phyloP scores from a whole-genome alignment of 148 eudicot genomes.

The Drosera capensis region DNA sequence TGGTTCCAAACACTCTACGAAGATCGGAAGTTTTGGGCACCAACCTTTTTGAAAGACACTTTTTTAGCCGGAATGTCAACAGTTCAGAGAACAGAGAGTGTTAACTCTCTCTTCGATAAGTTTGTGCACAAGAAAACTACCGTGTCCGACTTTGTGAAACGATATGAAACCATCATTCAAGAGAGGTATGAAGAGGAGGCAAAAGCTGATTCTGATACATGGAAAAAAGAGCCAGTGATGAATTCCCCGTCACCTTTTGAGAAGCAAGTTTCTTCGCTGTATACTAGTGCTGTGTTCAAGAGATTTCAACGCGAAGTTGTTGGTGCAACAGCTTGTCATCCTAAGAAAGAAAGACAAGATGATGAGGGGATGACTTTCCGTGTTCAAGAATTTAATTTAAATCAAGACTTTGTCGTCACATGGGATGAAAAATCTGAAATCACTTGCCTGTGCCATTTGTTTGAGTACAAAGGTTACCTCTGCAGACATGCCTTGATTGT shows the following conservation, averaged over 20 bases:
- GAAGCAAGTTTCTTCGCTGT: constrained; percentile 61
- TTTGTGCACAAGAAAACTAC: constrained; percentile 83
- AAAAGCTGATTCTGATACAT: constrained; percentile 78
- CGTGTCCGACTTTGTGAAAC: constrained; percentile 66
- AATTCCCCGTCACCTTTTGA: constrained; percentile 97
- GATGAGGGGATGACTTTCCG: constrained; percentile 37
- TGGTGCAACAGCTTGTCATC: constrained; percentile 86
- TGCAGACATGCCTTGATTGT: constrained; percentile 94
- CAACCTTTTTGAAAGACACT: constrained; percentile 48
- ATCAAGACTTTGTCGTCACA: constrained; percentile 53
- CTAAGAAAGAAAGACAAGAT: constrained; percentile 53
- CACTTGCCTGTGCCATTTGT: constrained; percentile 69
- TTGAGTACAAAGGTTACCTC: constrained; percentile 81
- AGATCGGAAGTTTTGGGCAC: constrained; percentile 60
- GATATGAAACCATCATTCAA: constrained; percentile 60
- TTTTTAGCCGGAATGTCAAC: constrained; percentile 82
- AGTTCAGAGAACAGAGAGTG: constrained; percentile 68
- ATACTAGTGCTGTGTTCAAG: constrained; percentile 71
- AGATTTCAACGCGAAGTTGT: constrained; percentile 80
- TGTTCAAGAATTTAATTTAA: constrained; percentile 63
- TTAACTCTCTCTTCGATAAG: constrained; percentile 85
- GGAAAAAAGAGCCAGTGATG: constrained; percentile 63
- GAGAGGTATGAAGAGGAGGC: constrained; percentile 97
- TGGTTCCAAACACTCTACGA: constrained; percentile 60
- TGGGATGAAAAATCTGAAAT: constrained; percentile 66